Evolutionary conservation across 768 basidiomycete genomes (phyloP), one percentile per base, ranked within the genome.

Genomic region (Lentinula sp.): DNA sequence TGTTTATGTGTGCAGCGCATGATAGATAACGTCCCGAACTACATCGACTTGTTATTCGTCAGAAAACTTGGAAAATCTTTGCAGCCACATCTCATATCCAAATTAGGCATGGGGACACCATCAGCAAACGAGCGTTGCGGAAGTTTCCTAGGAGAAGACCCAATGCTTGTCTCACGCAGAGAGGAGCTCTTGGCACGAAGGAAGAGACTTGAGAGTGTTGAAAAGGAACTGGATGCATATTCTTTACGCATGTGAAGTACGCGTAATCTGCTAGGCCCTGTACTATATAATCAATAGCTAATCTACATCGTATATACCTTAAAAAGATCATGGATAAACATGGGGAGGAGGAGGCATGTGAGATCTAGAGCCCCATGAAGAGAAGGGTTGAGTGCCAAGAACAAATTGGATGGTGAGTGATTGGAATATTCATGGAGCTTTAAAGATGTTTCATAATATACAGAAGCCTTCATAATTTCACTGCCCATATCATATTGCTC

Each of bases 141-240:
- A 5, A 67, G 68, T 57, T 75, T 79, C 63, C 71, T 85, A 23
- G 72, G 72, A n/a, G 83, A 85, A 64, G 81, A 82, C 62, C 74
- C 77, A 8, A 63, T 60, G 8, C 62, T 76, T 1, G 72, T 74
- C 16, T 69, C 65, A 6, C 72, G 62, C 59, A 73, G 81, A 12
- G 62, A 66, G 16, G 72, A 73, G 61, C 65, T 83, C 48, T 60
- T 69, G 39, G 63, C 72, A 12, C 71, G 62, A 63, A 72, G 72
- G 42, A 61, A 61, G 48, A 68, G 79, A 28, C 66, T 85, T 28
- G 74, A 76, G 62, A 73, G 69, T 15, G 79, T 82, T 20, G 74
- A 66, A 61, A 64, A 62, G n/a, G 77, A 70, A 63, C 69, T 82
- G 20, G 46, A 59, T 9, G 57, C 43, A 28, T 43, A 56, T 56